Evolutionary conservation across 495 filamentous ascomycete genomes (phyloP).

Genomic region (Rhypophila decipiens): DNA sequence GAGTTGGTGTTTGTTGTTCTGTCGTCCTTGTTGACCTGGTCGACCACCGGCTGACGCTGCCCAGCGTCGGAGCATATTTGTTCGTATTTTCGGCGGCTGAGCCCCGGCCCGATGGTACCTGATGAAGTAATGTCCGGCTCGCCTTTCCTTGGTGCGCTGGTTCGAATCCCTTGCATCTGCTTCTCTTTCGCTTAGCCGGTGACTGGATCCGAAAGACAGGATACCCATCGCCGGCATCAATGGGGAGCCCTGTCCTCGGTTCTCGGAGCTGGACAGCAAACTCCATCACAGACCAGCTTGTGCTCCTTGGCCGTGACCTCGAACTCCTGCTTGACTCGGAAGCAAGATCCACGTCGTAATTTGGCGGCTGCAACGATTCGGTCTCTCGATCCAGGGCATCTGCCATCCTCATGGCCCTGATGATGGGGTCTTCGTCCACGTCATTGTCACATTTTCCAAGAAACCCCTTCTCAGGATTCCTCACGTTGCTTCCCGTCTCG

Average conservation of each 20-base stretch:
- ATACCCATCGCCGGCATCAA: not conserved
- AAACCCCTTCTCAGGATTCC: not conserved
- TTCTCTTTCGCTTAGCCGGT: too few relatives aligned
- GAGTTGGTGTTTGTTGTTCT: conserved; percentile 13
- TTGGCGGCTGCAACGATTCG: conserved; percentile 31
- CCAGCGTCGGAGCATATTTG: not conserved
- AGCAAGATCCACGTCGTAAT: conserved; percentile 31
- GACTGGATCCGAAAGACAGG: too few relatives aligned
- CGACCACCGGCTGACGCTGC: not conserved
- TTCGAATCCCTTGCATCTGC: too few relatives aligned
- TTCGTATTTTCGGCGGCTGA: not conserved
- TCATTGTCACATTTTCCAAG: not conserved
- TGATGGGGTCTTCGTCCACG: conserved; percentile 29
- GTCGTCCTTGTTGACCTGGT: not conserved
- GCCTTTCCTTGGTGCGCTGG: not conserved
- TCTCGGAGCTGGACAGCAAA: not conserved
- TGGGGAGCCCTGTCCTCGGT: not conserved
- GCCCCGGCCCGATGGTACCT: not conserved
- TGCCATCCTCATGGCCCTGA: conserved; percentile 43
- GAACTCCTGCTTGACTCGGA: conserved; percentile 12
- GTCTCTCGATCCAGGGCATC: conserved; percentile 44
- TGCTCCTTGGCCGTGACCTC: conserved; percentile 21
- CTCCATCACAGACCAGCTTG: conserved; percentile 27
- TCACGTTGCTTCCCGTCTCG: not conserved
- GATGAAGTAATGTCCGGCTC: not conserved